Evolutionary conservation across 345 rosid species (phyloP).

Genomic region (Geranium brycei): DNA sequence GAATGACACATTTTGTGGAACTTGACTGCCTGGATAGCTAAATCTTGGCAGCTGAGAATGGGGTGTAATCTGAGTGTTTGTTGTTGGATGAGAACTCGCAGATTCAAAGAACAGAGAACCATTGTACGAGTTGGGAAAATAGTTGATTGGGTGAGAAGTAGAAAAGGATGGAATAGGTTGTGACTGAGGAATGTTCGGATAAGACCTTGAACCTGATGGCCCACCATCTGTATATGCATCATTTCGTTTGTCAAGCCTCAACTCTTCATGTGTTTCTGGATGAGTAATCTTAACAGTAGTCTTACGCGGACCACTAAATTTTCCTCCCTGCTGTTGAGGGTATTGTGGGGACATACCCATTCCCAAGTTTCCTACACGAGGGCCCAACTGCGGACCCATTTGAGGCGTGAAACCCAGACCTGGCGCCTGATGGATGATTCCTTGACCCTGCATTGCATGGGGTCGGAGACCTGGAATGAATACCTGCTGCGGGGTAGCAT

Average conservation of each 20-base stretch:
- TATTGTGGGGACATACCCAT: conserved; percentile 51
- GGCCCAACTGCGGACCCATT: conserved; percentile 51
- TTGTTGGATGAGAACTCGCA: conserved; percentile 38
- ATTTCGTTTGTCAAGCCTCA: conserved; percentile 65
- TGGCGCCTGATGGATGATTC: conserved; percentile 77
- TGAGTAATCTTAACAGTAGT: conserved; percentile 74
- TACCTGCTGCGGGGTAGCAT: conserved; percentile 51
- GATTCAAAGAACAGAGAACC: conserved; percentile 32
- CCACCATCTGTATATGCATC: conserved; percentile 49
- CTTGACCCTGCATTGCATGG: conserved; percentile 64
- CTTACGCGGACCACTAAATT: conserved; percentile 53
- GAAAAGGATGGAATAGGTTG: conserved; percentile 50
- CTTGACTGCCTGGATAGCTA: conserved; percentile 40
- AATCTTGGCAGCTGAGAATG: conserved; percentile 52
- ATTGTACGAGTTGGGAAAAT: conserved; percentile 31
- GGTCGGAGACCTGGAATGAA: conserved; percentile 58
- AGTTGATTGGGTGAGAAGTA: conserved; percentile 37
- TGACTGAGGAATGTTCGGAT: conserved; percentile 48
- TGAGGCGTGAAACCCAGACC: conserved; percentile 52
- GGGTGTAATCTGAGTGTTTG: conserved; percentile 44
- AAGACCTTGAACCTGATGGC: conserved; percentile 33
- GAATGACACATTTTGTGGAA: conserved; percentile 42
- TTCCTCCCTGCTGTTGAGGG: conserved; percentile 64
- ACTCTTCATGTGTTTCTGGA: conserved; percentile 89
- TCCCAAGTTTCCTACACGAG: conserved; percentile 58